Base-by-base conservation (phyloP, 192 early-diverging fungal species). In the Funneliformis geosporum region DNA sequence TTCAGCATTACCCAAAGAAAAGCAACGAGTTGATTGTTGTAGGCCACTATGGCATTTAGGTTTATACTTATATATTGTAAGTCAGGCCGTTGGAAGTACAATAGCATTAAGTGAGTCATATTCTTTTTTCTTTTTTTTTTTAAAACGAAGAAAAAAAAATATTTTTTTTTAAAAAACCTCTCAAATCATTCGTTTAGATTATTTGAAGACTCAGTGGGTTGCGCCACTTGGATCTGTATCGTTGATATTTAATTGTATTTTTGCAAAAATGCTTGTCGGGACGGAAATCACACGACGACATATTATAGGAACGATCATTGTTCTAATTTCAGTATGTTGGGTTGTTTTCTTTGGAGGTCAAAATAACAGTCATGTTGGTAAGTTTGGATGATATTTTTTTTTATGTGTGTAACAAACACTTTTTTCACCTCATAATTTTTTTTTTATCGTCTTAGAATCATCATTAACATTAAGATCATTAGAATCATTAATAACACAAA, bases 131-230 rank as follows among this genome's bases (percentile, higher is more conserved):
- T 47, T 78, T 28, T 42, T 27, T 14, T 60, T n/a, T 38, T 73
- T 50, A 28, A 16, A 42, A 39, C 33, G 10, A 28, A 2, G 0
- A 75, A 43, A 33, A 9, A n/a, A 55, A 6, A 23, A n/a, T n/a
- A n/a, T n/a, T n/a, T n/a, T n/a, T n/a, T n/a, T n/a, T n/a, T n/a
- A n/a, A n/a, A n/a, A 6, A 16, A 43, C 21, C 7, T 55, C 23
- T 74, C 4, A 25, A 7, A 59, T 60, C 1, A 43, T 39, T 12
- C 2, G 21, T 74, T 42, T 83, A 91, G 90, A 91, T 76, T 91
- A 84, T 83, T 82, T 89, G n/a, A 89, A 89, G 67, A 86, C 88
- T 8, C 88, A 89, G 77, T 89, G 90, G 88, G 90, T 89, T 4
- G 88, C 88, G 39, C 88, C 88, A 39, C 78, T 89, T 8, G 90